Evolutionary conservation across 257 asterid genomes (phyloP).

Genomic region (Solanum dulcamara): DNA sequence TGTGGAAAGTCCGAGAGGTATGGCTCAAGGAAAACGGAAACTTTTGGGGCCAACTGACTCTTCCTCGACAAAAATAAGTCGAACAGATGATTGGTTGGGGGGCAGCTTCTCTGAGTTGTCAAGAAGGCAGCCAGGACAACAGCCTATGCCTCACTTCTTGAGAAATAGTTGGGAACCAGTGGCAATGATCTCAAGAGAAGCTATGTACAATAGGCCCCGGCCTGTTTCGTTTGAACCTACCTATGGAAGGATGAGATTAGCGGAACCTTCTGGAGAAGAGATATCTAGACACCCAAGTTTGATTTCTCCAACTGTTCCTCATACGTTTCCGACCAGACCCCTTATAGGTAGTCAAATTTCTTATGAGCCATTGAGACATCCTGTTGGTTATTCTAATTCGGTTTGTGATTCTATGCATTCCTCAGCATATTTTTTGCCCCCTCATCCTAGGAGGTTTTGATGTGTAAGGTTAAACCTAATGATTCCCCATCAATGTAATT

Average conservation of each 20-base stretch:
- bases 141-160: background rate
- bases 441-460: background rate
- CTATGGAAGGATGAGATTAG: background rate
- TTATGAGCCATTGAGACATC: background rate
- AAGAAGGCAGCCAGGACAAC: background rate
- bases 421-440: background rate
- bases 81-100: background rate
- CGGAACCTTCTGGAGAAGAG: background rate
- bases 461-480: background rate
- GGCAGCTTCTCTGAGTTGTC: background rate
- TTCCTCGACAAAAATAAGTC: background rate
- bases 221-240: background rate
- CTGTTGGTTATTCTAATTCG: background rate
- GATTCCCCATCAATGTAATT: background rate
- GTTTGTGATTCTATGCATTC: background rate
- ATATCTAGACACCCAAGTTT: background rate
- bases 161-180: background rate
- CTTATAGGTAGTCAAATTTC: background rate
- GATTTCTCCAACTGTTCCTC: background rate
- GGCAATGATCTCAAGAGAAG: background rate
- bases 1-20: background rate
- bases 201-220: background rate
- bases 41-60: background rate
- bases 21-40: background rate
- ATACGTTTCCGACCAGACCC: background rate